Evolutionary conservation across 352 stramenopile genomes (phyloP).

Genomic region (Globisporangium canariense): DNA sequence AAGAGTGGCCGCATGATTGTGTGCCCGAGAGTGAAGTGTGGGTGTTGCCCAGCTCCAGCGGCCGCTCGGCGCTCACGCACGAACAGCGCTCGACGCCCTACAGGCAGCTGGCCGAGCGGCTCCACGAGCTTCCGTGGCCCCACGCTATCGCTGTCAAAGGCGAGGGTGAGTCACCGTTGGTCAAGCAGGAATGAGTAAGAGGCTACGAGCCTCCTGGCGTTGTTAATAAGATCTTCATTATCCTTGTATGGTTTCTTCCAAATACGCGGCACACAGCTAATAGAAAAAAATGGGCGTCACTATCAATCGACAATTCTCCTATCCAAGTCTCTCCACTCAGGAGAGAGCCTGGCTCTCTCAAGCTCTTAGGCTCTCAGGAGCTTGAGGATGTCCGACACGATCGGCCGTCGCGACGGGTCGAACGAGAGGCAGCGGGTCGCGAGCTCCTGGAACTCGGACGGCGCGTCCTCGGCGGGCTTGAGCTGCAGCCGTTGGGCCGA

Average conservation of each 20-base stretch:
- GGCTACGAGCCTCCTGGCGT: background rate
- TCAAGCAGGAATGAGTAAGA: background rate
- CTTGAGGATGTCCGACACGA: constrained; percentile 36
- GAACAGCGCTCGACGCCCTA: constrained; percentile 67
- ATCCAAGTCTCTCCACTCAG: background rate
- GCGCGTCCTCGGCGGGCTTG: constrained; percentile 37
- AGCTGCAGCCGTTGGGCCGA: constrained; percentile 37
- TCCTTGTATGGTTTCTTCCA: constrained; percentile 1
- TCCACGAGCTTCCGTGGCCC: constrained; percentile 59
- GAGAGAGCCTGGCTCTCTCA: background rate
- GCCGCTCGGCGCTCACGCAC: constrained; percentile 77
- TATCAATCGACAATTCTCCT: background rate
- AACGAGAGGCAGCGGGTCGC: constrained; percentile 43
- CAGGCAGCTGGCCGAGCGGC: constrained; percentile 52
- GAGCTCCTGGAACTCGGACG: constrained; percentile 39
- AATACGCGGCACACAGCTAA: constrained; percentile 13
- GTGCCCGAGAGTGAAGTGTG: constrained; percentile 65
- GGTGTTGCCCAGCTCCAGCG: constrained; percentile 83
- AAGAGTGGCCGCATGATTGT: constrained; percentile 65
- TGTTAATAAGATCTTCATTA: constrained; percentile 9
- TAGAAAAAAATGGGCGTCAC: constrained; percentile 7
- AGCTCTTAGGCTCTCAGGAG: constrained; percentile 6
- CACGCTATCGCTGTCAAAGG: background rate
- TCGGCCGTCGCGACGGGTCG: constrained; percentile 45
- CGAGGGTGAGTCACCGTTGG: background rate